phyloP scores from a whole-genome alignment of 495 filamentous ascomycete species.

The Podospora didyma region DNA sequence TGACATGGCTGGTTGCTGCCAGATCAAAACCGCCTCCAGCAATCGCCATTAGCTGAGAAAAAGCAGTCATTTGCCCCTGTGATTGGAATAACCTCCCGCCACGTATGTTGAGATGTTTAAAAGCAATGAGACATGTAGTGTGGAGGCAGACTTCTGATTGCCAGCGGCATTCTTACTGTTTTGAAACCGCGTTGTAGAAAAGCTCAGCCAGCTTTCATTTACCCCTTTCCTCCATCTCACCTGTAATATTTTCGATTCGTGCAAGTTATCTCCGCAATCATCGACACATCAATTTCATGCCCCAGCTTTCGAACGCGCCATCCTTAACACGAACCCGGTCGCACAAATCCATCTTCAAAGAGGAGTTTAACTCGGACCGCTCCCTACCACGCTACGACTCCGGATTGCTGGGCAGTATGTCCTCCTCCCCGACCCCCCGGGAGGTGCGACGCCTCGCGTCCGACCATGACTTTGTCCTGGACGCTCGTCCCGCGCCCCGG shows the following conservation, averaged over 20 bases:
- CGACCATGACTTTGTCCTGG: slow-evolving; percentile 26
- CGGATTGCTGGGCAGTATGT: slow-evolving; percentile 11
- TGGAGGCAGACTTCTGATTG: background rate
- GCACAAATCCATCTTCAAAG: slow-evolving; percentile 24
- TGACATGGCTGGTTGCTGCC: background rate
- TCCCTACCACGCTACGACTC: slow-evolving; percentile 6
- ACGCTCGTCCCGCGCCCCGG: slow-evolving; percentile 11
- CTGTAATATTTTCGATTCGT: background rate
- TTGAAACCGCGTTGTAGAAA: background rate
- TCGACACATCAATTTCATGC: background rate
- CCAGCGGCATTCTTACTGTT: background rate
- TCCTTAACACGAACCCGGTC: slow-evolving; percentile 19
- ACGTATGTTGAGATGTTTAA: background rate
- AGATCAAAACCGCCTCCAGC: background rate
- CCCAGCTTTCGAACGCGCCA: background rate
- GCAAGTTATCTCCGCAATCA: background rate
- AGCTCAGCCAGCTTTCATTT: background rate
- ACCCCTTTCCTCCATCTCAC: background rate
- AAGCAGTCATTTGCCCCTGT: background rate
- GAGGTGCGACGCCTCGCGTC: slow-evolving; percentile 26
- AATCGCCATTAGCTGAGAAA: background rate
- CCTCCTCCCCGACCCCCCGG: slow-evolving; percentile 17
- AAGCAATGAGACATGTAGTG: background rate
- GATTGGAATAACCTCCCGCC: background rate
- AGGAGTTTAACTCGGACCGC: slow-evolving; percentile 21